A percentile compares a stretch with the other conserved stretches of the same genome.
phyloP scores from a whole-genome alignment of 352 stramenopile genomes.

The Globisporangium cystogenes region DNA sequence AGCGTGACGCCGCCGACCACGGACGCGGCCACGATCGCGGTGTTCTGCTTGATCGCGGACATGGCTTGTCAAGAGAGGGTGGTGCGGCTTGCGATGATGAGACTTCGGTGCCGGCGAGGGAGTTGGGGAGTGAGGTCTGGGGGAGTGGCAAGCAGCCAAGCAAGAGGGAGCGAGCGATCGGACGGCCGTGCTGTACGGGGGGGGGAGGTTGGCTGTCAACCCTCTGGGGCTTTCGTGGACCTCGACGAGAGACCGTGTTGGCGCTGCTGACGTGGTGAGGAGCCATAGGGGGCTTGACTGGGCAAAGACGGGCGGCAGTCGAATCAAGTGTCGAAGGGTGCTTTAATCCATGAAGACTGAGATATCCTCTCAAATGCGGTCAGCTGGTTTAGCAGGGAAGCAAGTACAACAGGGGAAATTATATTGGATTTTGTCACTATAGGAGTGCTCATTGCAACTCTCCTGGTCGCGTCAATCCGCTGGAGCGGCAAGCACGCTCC shows the following conservation, averaged over 20 bases:
- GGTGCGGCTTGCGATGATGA: not conserved
- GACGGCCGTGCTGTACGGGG: not conserved
- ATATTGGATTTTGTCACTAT: no score
- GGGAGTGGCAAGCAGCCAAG: no score
- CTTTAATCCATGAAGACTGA: not conserved
- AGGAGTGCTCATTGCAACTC: no score
- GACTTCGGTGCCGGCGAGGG: conserved; percentile 4
- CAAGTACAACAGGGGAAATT: no score
- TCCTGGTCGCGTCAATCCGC: no score
- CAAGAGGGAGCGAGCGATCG: not conserved
- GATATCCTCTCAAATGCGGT: no score
- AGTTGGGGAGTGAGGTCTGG: conserved; percentile 11
- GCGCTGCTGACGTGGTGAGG: conserved; percentile 15
- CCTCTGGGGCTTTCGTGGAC: conserved; percentile 1
- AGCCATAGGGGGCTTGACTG: conserved; percentile 10
- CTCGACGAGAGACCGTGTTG: not conserved
- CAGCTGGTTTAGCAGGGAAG: no score
- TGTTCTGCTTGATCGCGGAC: conserved; percentile 58
- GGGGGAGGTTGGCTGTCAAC: not conserved
- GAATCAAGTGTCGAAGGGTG: not conserved
- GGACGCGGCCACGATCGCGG: conserved; percentile 59
- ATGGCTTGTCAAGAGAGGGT: conserved; percentile 12
- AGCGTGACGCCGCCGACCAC: conserved; percentile 56
- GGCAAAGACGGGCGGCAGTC: not conserved
- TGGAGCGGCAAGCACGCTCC: no score